Conservation (phyloP, 495 filamentous ascomycete species). For the Penicillium malachiteum region DNA sequence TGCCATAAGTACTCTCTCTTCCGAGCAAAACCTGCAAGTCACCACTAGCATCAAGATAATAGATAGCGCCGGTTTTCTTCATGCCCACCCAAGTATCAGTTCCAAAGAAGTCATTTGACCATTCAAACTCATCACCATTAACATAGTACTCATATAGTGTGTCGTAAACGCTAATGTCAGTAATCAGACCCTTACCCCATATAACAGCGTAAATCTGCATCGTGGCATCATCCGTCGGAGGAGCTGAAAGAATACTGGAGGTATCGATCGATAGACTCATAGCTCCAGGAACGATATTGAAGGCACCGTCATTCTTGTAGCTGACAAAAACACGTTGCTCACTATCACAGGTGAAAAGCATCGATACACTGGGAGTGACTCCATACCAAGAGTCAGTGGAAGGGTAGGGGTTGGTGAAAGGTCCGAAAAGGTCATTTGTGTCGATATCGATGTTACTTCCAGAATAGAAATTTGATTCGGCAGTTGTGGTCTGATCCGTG, state of each 20-base stretch:
- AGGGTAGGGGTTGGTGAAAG: neutral
- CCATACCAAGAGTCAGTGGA: neutral
- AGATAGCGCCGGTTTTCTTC: neutral
- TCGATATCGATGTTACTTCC: neutral
- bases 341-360: neutral
- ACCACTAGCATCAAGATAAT: neutral
- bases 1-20: neutral
- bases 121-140: neutral
- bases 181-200: neutral
- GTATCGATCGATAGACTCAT: neutral
- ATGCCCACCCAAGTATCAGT: neutral
- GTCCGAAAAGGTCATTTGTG: neutral
- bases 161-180: neutral
- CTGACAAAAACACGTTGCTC: neutral
- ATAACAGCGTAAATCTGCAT: neutral
- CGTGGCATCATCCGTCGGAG: neutral
- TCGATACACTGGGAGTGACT: neutral
- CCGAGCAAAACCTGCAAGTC: neutral
- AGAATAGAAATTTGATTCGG: neutral
- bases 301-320: neutral
- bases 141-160: neutral
- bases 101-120: neutral
- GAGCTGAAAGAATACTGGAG: neutral
- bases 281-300: neutral
- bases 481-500: neutral